Evolutionary conservation across 1,284 basidiomycete species (phyloP).

Genomic region (Afroboletus lepidellus): DNA sequence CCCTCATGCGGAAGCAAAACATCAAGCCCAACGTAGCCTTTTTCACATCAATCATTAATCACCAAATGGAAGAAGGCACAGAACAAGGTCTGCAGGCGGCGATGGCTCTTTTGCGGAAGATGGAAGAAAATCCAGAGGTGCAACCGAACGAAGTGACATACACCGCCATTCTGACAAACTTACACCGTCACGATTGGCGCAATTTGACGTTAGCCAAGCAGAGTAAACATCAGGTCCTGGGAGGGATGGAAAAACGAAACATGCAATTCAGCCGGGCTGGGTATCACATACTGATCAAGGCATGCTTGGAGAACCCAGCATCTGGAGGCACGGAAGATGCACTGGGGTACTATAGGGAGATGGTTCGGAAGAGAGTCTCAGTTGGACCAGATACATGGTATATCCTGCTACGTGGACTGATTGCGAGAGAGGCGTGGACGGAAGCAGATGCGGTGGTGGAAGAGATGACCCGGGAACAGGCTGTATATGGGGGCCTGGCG

Average conservation of each 20-base stretch:
- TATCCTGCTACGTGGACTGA: constrained; percentile 64
- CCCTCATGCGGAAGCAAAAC: constrained; percentile 73
- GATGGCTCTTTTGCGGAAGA: constrained; percentile 62
- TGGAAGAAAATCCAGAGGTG: constrained; percentile 60
- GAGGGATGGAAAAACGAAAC: constrained; percentile 56
- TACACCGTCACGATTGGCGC: constrained; percentile 55
- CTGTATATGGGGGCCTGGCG: constrained; percentile 39
- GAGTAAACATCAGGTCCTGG: constrained; percentile 50
- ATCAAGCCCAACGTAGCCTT: constrained; percentile 70
- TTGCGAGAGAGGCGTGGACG: constrained; percentile 52
- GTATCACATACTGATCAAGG: constrained; percentile 75
- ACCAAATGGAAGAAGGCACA: constrained; percentile 58
- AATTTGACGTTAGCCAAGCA: constrained; percentile 42
- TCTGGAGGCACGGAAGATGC: constrained; percentile 52
- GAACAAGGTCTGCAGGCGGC: constrained; percentile 57
- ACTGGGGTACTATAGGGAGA: constrained; percentile 62
- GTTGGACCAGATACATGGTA: constrained; percentile 71
- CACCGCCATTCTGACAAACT: constrained; percentile 60
- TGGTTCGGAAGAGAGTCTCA: constrained; percentile 51
- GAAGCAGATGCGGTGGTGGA: constrained; percentile 58
- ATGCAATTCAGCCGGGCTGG: constrained; percentile 57
- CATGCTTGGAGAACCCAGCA: constrained; percentile 52
- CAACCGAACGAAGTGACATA: constrained; percentile 74
- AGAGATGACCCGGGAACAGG: constrained; percentile 51
- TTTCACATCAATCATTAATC: constrained; percentile 72